Base-by-base conservation (phyloP, 1,284 basidiomycete species). In the Acaromyces ingoldii region DNA sequence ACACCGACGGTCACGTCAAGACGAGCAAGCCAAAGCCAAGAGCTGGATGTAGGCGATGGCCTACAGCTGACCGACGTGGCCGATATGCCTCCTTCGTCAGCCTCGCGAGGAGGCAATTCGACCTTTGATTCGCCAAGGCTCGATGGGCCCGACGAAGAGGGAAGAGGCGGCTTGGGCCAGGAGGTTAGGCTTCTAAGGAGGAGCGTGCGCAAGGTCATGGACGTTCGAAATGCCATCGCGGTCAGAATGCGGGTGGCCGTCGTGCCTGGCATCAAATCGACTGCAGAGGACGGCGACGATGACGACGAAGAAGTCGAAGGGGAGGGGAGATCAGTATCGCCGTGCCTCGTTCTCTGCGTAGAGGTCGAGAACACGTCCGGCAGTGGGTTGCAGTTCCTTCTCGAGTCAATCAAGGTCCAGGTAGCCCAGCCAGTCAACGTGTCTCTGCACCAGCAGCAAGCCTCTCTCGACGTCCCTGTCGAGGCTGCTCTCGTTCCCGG, bases 351-450 rank as follows among this genome's bases (percentile, higher is more conserved):
- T 7, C 49, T 51, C 21, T 51, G 45, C 19, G 49, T 51, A 11
- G 49, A 51, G 33, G 30, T 51, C 7, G 49, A 51, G 25, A 51
- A 51, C 34, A 19, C 49, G 15, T 21, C 39, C 26, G 44, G 42
- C 26, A 46, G 24, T 10, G 49, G 49, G 4, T 25, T 51, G 11
- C 3, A 26, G 9, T 51, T 51, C 25, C 21, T 15, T 6, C 33
- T 51, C 24, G 47, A 49, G n/a, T 13, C 21, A 10, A 29, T 42
- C 17, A 33, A 43, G 9, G 34, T 51, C 15, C 19, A 33, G n/a
- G 28, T 43, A 24, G 19, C 42, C 25, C 17, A 22, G 29, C 49
- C 49, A 19, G 28, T 13, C 29, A 5, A 17, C 17, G 17, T 19
- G 2, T 11, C 30, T 26, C 11, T 19, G 30, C 28, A 15, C 30